Evolutionary conservation across 257 asterid species (phyloP), one percentile per base, ranked within the genome.

Genomic region (Primulina huaijiensis): DNA sequence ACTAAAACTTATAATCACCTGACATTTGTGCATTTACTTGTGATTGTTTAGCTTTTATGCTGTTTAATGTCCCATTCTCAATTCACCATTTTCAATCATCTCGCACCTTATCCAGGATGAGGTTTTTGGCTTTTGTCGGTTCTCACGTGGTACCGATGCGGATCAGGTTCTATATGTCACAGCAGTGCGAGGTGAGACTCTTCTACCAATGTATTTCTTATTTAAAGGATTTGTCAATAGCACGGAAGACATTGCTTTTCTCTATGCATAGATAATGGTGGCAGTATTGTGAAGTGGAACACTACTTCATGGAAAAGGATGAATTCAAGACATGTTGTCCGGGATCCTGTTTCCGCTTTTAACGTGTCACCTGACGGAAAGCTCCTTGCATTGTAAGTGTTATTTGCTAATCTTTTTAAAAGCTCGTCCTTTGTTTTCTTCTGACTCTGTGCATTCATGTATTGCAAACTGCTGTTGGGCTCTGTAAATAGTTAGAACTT

Each of bases 351-450:
- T 79, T 90, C 80, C 82, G 89, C 99, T n/a, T 89, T 91, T 72
- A 88, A 82, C 75, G 87, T 88, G 73, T 94, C 99, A 65, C 78
- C 89, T 69, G 87, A 94, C 79, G 97, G 97, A 68, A 89, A 88
- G 78, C 78, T 80, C 71, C 90, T 94, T 72, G 95, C 96, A 55
- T 38, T 89, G 97, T 94, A 83, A 89, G 95, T 67, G 53, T 6
- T 17, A 57, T 43, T 40, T 43, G 21, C 35, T 60, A 50, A 61
- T 60, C 11, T 64, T 34, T 66, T 62, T 64, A 52, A 38, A 2
- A 16, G 67, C 19, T 34, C 59, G n/a, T 60, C 33, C 25, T 74
- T 59, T 12, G 60, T 63, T 67, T 59, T 73, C 14, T 55, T 50
- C n/a, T n/a, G n/a, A 37, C 50, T 65, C 6, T 17, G 17, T 50